Base-by-base conservation (phyloP, 257 asterid species). In the Oldenlandia corymbosa region DNA sequence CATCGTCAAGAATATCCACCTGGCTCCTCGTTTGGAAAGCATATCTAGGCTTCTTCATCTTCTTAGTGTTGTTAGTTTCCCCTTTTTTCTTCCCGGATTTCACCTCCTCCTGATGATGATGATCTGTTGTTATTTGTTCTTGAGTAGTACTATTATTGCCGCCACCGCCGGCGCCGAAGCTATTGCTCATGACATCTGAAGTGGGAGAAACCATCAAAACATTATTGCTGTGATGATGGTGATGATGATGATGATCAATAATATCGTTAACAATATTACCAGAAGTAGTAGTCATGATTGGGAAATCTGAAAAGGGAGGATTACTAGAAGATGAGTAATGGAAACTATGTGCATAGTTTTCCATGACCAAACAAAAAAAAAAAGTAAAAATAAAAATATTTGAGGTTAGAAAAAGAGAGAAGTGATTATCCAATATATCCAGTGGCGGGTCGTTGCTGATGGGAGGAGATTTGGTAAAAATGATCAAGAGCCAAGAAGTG, bases 1-100 rank as follows among this genome's bases (percentile, higher is more conserved):
- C 83, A 67, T 78, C 83, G 41, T 78, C 83, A 18, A 78, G 79
- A 36, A 78, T 78, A 64, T 78, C 82, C 48, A 78, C 82, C 24
- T 73, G 77, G 66, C 79, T 73, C 51, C 82, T 70, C 1, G 82
- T 78, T 52, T 78, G 79, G 57, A 78, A 78, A 28, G 79, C 82
- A 63, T 66, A 66, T 60, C 65, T 78, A 1, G 83, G 77, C 32
- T 68, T 74, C 59, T 68, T 66, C 9, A 51, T 43, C 28, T 78
- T 78, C 73, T 73, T 71, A 3, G n/a, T n/a, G n/a, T n/a, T n/a
- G n/a, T n/a, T n/a, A n/a, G n/a, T n/a, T n/a, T 56, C 80, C 27
- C 42, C 51, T 10, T 48, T 46, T 64, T 63, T 78, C 66, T 73
- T 74, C 23, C 73, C 69, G 10, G 72, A 42, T 48, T 73, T 70